A percentile compares a stretch with the other conserved stretches of the same genome.
Conservation (phyloP, 805 yeast genomes). For the Barnettozyma populi region DNA sequence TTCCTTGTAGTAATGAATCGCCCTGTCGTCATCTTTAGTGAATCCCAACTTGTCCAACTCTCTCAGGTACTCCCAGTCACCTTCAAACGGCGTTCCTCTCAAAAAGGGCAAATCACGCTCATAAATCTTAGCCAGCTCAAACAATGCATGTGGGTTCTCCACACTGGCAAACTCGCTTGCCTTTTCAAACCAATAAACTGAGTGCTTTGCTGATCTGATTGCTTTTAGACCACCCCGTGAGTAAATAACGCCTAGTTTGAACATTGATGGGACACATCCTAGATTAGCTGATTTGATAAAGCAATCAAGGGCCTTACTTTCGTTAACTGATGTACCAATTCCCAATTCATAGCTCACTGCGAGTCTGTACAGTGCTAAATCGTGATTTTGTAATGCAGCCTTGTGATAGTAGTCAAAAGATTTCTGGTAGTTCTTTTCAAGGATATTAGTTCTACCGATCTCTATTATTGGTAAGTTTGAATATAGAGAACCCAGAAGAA, state of each 20-base stretch:
- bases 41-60: constrained; percentile 29
- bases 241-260: constrained; percentile 63
- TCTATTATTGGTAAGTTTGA: constrained; percentile 43
- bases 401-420: constrained; percentile 57
- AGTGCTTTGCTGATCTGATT: constrained; percentile 34
- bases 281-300: constrained; percentile 57
- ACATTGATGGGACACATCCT: constrained; percentile 64
- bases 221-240: constrained; percentile 43
- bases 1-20: constrained; percentile 48
- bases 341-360: constrained; percentile 72
- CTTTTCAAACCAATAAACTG: constrained; percentile 46
- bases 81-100: constrained; percentile 6
- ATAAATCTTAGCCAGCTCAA: constrained; percentile 51
- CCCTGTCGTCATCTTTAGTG: constrained; percentile 32
- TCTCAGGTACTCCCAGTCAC: constrained; percentile 29
- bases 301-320: constrained; percentile 44
- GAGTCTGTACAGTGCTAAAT: constrained; percentile 59
- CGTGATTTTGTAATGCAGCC: constrained; percentile 54
- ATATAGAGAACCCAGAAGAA: constrained; percentile 56
- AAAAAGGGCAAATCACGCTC: constrained; percentile 38
- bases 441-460: constrained; percentile 41
- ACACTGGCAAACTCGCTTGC: constrained; percentile 40
- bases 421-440: constrained; percentile 49
- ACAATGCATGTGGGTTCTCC: constrained; percentile 50
- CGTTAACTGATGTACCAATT: constrained; percentile 43